Percentiles rank a stretch among this genome's conserved stretches.
Conservation (phyloP, 768 basidiomycete species). For the Calocera viscosa region DNA sequence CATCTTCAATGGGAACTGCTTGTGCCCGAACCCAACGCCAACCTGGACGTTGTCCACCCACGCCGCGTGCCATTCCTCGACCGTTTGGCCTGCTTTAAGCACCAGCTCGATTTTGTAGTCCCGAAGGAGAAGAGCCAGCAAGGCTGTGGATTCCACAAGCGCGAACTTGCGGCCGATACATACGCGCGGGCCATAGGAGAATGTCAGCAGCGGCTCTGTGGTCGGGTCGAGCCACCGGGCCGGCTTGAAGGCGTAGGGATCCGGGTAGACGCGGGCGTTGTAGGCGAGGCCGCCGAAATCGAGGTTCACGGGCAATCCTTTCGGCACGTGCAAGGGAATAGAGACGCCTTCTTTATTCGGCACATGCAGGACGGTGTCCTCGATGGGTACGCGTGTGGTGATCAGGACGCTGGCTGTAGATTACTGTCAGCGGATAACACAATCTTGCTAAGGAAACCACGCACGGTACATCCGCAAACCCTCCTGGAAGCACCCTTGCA, state of each 20-base stretch:
- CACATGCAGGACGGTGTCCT: background rate
- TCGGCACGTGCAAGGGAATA: background rate
- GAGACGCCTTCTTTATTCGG: background rate
- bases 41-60: background rate
- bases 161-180: background rate
- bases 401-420: background rate
- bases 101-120: background rate
- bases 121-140: background rate
- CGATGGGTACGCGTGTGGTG: background rate
- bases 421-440: too few species aligned
- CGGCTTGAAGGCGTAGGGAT: background rate
- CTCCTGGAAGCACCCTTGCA: background rate
- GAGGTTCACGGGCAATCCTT: background rate
- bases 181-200: background rate
- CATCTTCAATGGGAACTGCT: background rate
- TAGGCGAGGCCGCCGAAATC: background rate
- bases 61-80: background rate
- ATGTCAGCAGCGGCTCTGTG: background rate
- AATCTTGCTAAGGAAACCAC: background rate
- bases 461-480: background rate
- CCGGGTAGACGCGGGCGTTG: background rate
- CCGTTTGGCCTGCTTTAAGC: background rate
- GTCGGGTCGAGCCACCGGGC: background rate
- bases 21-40: background rate
- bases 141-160: background rate